phyloP scores from a whole-genome alignment of 257 asterid species.

The Ocimum tenuiflorum region DNA sequence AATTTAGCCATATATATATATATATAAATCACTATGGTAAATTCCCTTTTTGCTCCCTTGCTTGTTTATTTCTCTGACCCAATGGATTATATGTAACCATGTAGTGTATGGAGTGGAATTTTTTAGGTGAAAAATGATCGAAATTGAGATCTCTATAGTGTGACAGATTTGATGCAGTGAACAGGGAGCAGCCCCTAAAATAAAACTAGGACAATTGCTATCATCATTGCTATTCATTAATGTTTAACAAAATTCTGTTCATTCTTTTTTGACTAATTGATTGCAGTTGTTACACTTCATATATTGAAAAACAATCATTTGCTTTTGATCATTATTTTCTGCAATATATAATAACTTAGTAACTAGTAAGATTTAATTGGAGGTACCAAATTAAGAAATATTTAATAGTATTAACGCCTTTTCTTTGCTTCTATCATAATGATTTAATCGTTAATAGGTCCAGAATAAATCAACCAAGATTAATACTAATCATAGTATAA shows the following conservation, averaged over 20 bases:
- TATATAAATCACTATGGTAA: background rate
- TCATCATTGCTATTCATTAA: constrained; percentile 11
- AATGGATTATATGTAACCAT: too few species aligned
- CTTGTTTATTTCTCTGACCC: too few species aligned
- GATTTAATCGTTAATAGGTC: background rate
- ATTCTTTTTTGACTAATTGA: constrained; percentile 37
- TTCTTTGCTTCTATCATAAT: background rate
- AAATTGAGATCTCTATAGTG: background rate
- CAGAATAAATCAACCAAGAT: background rate
- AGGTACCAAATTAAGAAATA: background rate
- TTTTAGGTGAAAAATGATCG: background rate
- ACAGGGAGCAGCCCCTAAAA: constrained; percentile 6
- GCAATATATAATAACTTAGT: background rate
- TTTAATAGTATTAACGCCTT: background rate
- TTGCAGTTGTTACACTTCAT: constrained; percentile 32
- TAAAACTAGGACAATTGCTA: constrained; percentile 21
- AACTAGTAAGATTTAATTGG: background rate
- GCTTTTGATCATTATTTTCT: constrained; percentile 16
- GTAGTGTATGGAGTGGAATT: background rate
- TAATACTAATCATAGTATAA: background rate
- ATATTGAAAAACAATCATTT: constrained; percentile 8
- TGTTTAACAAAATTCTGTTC: constrained; percentile 23
- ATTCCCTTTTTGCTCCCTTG: background rate
- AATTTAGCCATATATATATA: background rate
- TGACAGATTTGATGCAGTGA: constrained; percentile 13